Evolutionary conservation across 2,329 filamentous ascomycete species (phyloP).

Genomic region (Colletotrichum falcatum): DNA sequence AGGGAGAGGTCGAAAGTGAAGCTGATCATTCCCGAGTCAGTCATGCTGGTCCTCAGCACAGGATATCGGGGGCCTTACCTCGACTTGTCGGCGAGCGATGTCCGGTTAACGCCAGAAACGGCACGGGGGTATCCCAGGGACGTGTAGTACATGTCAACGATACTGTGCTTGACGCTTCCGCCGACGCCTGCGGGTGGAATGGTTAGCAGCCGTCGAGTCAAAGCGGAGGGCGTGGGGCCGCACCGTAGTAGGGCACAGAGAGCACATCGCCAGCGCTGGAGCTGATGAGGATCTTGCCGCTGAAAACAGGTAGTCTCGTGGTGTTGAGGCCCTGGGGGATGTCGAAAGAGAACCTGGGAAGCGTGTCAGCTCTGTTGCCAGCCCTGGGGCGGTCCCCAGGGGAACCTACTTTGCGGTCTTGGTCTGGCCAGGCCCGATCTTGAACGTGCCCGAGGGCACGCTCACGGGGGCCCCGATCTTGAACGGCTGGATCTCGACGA

Average conservation of each 20-base stretch:
- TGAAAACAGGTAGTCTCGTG: conserved; percentile 49
- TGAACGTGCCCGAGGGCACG: conserved; percentile 36
- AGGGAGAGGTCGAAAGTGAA: conserved; percentile 45
- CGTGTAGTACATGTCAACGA: conserved; percentile 26
- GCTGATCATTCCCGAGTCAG: not conserved
- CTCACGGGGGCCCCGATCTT: conserved; percentile 24
- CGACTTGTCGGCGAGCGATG: conserved; percentile 24
- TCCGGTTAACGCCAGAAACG: conserved; percentile 24
- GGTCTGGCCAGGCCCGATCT: conserved; percentile 36
- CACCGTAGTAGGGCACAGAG: conserved; percentile 50
- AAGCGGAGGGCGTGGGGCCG: not conserved
- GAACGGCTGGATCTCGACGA: conserved; percentile 29
- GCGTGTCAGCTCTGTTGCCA: conserved; percentile 3
- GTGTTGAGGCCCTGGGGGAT: conserved; percentile 46
- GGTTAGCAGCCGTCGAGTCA: not conserved
- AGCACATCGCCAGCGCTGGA: conserved; percentile 49
- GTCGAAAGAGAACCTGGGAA: conserved; percentile 50
- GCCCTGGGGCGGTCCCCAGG: not conserved
- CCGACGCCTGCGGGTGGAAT: conserved; percentile 9
- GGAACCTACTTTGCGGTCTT: conserved; percentile 35
- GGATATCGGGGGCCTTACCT: not conserved
- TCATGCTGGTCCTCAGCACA: no score
- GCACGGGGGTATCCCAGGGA: conserved; percentile 31
- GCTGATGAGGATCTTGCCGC: conserved; percentile 50
- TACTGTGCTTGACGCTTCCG: conserved; percentile 34